Conservation (phyloP, 257 asterid genomes). For the Rauvolfia tetraphylla region DNA sequence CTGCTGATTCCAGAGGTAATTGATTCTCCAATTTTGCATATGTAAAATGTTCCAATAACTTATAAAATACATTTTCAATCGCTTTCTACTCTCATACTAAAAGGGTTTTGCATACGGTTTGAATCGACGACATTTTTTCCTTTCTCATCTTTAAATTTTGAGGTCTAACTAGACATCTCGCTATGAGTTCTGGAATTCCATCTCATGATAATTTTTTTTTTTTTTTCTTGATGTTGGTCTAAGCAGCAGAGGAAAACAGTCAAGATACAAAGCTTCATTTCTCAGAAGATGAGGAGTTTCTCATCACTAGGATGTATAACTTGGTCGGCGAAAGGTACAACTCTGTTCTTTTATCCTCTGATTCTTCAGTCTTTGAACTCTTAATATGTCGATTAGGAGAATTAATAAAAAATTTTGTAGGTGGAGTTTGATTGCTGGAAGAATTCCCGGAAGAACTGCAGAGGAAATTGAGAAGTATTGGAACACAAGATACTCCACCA, state of each 20-base stretch:
- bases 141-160: no score
- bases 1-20: slow-evolving; percentile 16
- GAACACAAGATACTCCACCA: slow-evolving; percentile 21
- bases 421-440: slow-evolving; percentile 58
- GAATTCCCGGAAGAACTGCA: slow-evolving; percentile 59
- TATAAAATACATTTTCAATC: no score
- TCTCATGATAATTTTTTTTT: no score
- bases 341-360: not conserved
- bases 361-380: not conserved
- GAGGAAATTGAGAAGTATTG: slow-evolving; percentile 46
- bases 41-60: no score
- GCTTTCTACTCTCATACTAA: not conserved
- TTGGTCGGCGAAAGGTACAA: slow-evolving; percentile 26
- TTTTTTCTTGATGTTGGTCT: not conserved
- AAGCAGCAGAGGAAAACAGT: slow-evolving; percentile 10
- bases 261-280: slow-evolving; percentile 22
- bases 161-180: not conserved
- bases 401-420: no score
- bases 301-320: slow-evolving; percentile 30
- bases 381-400: not conserved
- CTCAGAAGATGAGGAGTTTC: slow-evolving; percentile 31
- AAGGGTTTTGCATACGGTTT: no score
- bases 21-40: not conserved
- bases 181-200: not conserved
- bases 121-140: no score